Percentiles rank a stretch among this genome's conserved stretches.
phyloP scores from a whole-genome alignment of 257 asterid genomes.

The Salvia miltiorrhiza region DNA sequence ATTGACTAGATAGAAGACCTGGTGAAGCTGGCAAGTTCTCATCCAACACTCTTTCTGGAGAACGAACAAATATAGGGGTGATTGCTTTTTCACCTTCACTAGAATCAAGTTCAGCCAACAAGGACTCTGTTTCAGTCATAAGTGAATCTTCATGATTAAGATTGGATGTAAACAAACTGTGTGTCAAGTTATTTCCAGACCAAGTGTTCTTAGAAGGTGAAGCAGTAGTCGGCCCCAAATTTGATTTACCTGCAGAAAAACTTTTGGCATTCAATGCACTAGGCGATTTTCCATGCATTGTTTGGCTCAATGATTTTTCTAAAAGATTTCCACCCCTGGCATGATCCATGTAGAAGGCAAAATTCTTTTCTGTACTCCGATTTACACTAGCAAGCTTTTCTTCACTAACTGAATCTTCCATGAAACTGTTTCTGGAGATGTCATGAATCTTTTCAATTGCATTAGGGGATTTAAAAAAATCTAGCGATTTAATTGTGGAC shows the following conservation, averaged over 20 bases:
- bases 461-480: conserved; percentile 47
- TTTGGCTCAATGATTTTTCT: conserved; percentile 33
- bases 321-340: conserved; percentile 28
- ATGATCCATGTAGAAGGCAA: conserved; percentile 18
- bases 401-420: conserved; percentile 33
- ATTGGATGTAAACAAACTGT: conserved; percentile 30
- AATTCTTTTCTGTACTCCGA: conserved; percentile 29
- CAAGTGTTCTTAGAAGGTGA: conserved; percentile 47
- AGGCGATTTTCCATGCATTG: conserved; percentile 26
- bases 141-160: conserved; percentile 32
- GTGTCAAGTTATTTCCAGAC: conserved; percentile 36
- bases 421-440: conserved; percentile 13
- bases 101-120: conserved; percentile 36
- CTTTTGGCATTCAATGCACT: conserved; percentile 23
- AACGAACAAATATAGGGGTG: conserved; percentile 33
- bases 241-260: conserved; percentile 21
- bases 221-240: conserved; percentile 24
- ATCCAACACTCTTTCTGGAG: conserved; percentile 37
- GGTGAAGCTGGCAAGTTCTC: conserved; percentile 35
- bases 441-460: conserved; percentile 17
- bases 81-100: conserved; percentile 35
- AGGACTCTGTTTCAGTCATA: conserved; percentile 43
- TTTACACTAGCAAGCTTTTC: conserved; percentile 27
- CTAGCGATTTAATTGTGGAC: conserved; percentile 40
- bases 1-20: conserved; percentile 27